Evolutionary conservation across 805 yeast species (phyloP), one percentile per base, ranked within the genome.

Genomic region (Candida fluviatilis): DNA sequence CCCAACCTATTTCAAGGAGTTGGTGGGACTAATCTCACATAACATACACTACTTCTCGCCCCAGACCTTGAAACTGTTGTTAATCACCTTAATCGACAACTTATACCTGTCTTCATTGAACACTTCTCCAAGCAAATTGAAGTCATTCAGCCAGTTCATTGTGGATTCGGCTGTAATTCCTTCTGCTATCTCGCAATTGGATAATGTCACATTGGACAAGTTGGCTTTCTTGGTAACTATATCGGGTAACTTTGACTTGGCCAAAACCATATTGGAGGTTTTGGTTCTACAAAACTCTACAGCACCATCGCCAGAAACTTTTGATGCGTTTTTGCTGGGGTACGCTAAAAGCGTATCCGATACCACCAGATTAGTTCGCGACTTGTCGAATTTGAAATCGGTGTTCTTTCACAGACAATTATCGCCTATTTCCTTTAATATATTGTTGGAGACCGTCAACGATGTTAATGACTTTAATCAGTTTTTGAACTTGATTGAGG

Each of bases 381-480:
- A 56, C 8, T 49, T 64, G 23, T 18, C 52, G 6, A 34, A 37
- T 16, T 45, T 61, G 21, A 64, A 64, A 40, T 49, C 59, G 5
- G 51, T 53, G 2, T 36, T 64, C n/a, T 58, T 58, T 39, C 61
- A 60, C 34, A 35, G 45, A 14, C 45, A 41, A 4, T 40, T 58
- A 25, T 49, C 47, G 10, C 36, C 43, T 1, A 36, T 45, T 2
- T 30, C 49, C 10, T 52, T 64, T 29, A 35, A 44, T 17, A 39
- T 60, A 10, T 41, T 63, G 14, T 39, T 62, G 26, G 38, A 44
- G 14, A 41, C 49, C 24, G 51, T 62, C 8, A 43, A 49, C 14
- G 51, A 51, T 31, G 37, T 42, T 2, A 47, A 41, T 21, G 69
- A 63, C n/a, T 51, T 64, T 26, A 50, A 55, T 12, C 59, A 58